Percentiles rank a stretch among this genome's conserved stretches.
Conservation (phyloP, 345 rosid species). For the Eucalyptus pauciflora region DNA sequence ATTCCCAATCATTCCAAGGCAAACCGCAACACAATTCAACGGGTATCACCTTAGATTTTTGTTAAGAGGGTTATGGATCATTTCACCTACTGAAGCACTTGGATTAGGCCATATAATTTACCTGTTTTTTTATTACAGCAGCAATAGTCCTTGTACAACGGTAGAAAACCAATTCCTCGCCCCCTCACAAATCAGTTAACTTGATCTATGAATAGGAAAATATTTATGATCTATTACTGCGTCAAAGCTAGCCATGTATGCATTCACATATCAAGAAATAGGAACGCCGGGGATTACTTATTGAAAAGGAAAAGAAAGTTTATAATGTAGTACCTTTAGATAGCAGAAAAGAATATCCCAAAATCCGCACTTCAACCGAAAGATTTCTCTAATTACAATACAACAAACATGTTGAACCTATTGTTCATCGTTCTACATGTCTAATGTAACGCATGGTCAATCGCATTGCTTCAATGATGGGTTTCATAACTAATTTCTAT, state of each 20-base stretch:
- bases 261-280: neutral
- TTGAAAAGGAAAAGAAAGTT: neutral
- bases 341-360: too few relatives aligned
- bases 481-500: neutral
- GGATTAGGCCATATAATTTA: neutral
- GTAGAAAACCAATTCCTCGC: neutral
- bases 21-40: too few relatives aligned
- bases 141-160: neutral
- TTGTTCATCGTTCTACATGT: neutral
- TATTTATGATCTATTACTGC: neutral
- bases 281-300: neutral
- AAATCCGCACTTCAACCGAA: neutral
- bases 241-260: neutral
- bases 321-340: too few relatives aligned
- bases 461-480: neutral
- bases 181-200: neutral
- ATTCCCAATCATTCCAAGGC: too few relatives aligned
- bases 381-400: too few relatives aligned
- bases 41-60: neutral
- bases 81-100: neutral
- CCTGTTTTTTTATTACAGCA: neutral
- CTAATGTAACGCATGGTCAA: neutral
- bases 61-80: neutral
- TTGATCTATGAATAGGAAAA: neutral
- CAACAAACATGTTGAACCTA: too few relatives aligned